phyloP scores from a whole-genome alignment of 257 asterid genomes.

The Solanum paucissectum region DNA sequence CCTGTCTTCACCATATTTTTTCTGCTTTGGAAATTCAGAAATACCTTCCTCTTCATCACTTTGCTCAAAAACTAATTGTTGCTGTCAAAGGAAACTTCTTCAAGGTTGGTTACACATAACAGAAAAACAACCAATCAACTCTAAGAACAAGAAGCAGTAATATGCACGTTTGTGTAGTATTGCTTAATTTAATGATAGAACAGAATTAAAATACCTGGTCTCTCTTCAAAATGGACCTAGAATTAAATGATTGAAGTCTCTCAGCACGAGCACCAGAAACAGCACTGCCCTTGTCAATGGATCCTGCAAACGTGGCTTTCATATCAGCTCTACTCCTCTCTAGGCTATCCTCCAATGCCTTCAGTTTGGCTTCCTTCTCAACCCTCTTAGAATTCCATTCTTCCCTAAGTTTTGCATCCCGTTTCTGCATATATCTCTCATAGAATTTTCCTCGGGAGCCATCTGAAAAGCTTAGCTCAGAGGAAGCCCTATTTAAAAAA shows the following conservation, averaged over 20 bases:
- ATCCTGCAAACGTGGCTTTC: conserved; percentile 54
- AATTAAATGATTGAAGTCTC: conserved; percentile 65
- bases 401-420: conserved; percentile 80
- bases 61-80: conserved; percentile 54
- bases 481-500: conserved; percentile 26
- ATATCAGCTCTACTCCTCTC: conserved; percentile 73
- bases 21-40: conserved; percentile 34
- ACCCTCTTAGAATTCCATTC: conserved; percentile 76
- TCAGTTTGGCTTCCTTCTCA: conserved; percentile 82
- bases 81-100: conserved; percentile 59
- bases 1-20: conserved; percentile 25
- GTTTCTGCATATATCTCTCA: conserved; percentile 59
- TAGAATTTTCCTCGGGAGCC: conserved; percentile 75
- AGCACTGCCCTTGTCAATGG: conserved; percentile 34
- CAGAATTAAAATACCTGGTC: conserved; percentile 58
- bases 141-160: not conserved
- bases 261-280: conserved; percentile 49
- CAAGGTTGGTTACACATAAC: conserved; percentile 30
- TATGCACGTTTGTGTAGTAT: not conserved
- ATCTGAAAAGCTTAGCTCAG: conserved; percentile 50
- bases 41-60: conserved; percentile 46
- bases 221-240: conserved; percentile 39
- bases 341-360: conserved; percentile 75
- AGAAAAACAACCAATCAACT: conserved; percentile 21
- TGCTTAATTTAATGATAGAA: not conserved